Conservation (phyloP, 2,329 filamentous ascomycete genomes). For the Truncatella angustata region DNA sequence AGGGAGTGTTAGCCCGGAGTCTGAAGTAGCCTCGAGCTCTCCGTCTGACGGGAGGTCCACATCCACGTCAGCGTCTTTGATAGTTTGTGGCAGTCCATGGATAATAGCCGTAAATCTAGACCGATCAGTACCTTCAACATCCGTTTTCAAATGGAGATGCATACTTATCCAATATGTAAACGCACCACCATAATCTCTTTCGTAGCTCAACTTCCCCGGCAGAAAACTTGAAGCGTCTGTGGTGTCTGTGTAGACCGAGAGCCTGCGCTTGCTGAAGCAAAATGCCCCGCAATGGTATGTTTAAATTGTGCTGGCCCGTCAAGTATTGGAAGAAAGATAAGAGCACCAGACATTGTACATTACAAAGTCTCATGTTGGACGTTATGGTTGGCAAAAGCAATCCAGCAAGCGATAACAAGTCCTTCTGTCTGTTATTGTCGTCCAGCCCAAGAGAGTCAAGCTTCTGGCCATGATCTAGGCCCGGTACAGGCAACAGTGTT, state of each 20-base stretch:
- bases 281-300: background rate
- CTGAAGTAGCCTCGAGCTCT: background rate
- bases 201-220: constrained; percentile 1
- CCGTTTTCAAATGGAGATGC: background rate
- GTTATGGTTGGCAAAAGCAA: background rate
- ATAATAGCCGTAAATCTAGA: background rate
- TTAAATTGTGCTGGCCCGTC: background rate
- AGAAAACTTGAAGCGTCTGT: constrained; percentile 3
- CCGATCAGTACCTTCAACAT: background rate
- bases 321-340: background rate
- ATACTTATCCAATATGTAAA: constrained; percentile 6
- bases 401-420: background rate
- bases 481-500: background rate
- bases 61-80: constrained; percentile 4
- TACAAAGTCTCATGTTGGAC: background rate
- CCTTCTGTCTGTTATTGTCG: background rate
- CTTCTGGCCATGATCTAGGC: background rate
- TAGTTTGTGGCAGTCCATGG: constrained; percentile 3
- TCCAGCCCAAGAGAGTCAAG: background rate
- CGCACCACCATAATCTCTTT: constrained; percentile 6
- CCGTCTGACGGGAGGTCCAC: constrained; percentile 3
- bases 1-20: background rate
- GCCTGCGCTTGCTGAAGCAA: background rate
- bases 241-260: constrained; percentile 4
- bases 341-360: background rate